Evolutionary conservation across 2,329 filamentous ascomycete species (phyloP).

Genomic region (Botryotinia narcissicola): DNA sequence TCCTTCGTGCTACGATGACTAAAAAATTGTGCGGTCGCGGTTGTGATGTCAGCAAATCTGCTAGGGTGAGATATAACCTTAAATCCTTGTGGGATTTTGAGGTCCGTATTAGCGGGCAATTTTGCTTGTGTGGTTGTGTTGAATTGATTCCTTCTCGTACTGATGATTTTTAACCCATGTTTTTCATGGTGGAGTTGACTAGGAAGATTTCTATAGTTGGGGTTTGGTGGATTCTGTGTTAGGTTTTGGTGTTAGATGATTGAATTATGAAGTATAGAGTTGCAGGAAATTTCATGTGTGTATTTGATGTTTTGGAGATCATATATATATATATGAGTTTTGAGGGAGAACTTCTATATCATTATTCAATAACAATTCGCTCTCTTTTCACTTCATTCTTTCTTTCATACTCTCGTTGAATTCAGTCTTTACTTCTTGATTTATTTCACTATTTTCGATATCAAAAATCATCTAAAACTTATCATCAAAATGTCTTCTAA

Average conservation of each 20-base stretch:
- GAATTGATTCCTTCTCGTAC: neutral
- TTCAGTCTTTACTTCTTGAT: neutral
- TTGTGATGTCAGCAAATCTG: neutral
- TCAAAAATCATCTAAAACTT: neutral
- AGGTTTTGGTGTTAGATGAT: neutral
- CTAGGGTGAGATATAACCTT: neutral
- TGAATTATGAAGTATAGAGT: neutral
- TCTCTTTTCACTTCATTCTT: neutral
- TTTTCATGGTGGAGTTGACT: too few species aligned
- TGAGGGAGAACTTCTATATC: neutral
- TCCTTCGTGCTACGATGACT: neutral
- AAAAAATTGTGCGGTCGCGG: neutral
- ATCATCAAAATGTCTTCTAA: constrained; percentile 13
- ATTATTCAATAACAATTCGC: neutral
- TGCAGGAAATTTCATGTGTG: neutral
- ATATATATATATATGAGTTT: neutral
- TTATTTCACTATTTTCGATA: neutral
- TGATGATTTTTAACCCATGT: neutral
- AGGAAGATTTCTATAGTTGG: neutral
- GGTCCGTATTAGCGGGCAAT: neutral
- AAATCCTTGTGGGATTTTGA: neutral
- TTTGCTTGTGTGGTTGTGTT: neutral
- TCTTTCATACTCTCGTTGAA: neutral
- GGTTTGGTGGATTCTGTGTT: neutral
- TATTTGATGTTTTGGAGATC: neutral